phyloP scores from a whole-genome alignment of 352 stramenopile species.

The Paralagenidium karlingii region DNA sequence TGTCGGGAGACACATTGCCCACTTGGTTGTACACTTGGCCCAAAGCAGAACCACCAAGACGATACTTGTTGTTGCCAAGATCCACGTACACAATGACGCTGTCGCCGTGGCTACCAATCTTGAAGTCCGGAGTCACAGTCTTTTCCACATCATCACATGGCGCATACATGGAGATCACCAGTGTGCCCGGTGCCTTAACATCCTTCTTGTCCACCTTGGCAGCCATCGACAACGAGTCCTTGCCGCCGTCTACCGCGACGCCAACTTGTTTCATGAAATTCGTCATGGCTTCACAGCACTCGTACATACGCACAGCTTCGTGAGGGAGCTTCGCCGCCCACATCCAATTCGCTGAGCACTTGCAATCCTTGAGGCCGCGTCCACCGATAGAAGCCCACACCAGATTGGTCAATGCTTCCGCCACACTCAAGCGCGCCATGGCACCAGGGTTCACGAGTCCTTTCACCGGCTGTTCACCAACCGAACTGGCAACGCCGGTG shows the following conservation, averaged over 20 bases:
- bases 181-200: slow-evolving; percentile 95
- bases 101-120: slow-evolving; percentile 71
- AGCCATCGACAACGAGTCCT: slow-evolving; percentile 99
- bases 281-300: slow-evolving; percentile 93
- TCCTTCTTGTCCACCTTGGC: slow-evolving; percentile 89
- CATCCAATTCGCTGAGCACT: slow-evolving; percentile 99
- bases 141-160: slow-evolving; percentile 94
- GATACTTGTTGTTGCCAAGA: slow-evolving; percentile 80
- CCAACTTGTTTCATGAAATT: slow-evolving; percentile 92
- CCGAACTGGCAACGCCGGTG: slow-evolving; percentile 92
- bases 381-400: slow-evolving; percentile 90
- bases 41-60: slow-evolving; percentile 93
- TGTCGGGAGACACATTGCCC: slow-evolving; percentile 77
- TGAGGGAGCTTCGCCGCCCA: slow-evolving; percentile 97
- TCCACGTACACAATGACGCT: slow-evolving; percentile 93
- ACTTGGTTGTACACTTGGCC: slow-evolving; percentile 89
- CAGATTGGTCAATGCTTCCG: slow-evolving; percentile 98
- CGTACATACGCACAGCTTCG: slow-evolving; percentile 98
- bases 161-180: slow-evolving; percentile 97
- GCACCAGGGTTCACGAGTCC: slow-evolving; percentile 89
- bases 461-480: slow-evolving; percentile 97
- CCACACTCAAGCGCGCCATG: slow-evolving; percentile 95
- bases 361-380: slow-evolving; percentile 93
- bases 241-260: slow-evolving; percentile 97
- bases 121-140: slow-evolving; percentile 97